Evolutionary conservation across 805 yeast species (phyloP).

Genomic region (Hanseniaspora pseudoguilliermondii): DNA sequence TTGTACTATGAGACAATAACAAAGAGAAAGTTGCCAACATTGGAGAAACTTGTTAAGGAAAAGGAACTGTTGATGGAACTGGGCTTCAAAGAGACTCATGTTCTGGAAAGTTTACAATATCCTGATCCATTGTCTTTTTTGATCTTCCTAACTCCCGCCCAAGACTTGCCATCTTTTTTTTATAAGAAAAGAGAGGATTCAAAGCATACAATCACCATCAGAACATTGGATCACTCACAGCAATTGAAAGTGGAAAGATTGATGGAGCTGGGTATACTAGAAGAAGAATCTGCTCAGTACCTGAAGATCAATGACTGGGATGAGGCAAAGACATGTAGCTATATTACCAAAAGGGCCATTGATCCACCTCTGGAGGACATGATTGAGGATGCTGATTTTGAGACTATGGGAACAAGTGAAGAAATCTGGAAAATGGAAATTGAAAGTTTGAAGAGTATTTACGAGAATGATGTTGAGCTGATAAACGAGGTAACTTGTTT

Average conservation of each 20-base stretch:
- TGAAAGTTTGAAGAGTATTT: conserved; percentile 52
- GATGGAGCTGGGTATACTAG: conserved; percentile 55
- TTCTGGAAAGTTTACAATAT: conserved; percentile 57
- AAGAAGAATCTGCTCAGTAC: conserved; percentile 45
- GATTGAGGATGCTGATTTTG: conserved; percentile 15
- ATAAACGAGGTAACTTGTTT: conserved; percentile 22
- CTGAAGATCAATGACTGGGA: conserved; percentile 32
- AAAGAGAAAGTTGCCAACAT: conserved; percentile 13
- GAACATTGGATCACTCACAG: conserved; percentile 29
- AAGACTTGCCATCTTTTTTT: conserved; percentile 66
- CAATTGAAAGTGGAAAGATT: conserved; percentile 48
- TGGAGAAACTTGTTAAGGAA: conserved; percentile 16
- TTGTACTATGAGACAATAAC: conserved; percentile 11
- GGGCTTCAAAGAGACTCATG: conserved; percentile 64
- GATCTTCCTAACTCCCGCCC: conserved; percentile 83
- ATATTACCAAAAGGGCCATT: conserved; percentile 30
- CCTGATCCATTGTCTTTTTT: conserved; percentile 38
- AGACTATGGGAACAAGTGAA: conserved; percentile 15
- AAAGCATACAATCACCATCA: conserved; percentile 41
- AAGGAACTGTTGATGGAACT: conserved; percentile 28
- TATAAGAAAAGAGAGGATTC: conserved; percentile 46
- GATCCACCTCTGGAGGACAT: conserved; percentile 14
- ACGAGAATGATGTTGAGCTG: conserved; percentile 33
- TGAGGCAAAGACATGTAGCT: conserved; percentile 40
- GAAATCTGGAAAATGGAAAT: conserved; percentile 65